Base-by-base conservation (phyloP, 768 basidiomycete genomes). In the Coprinopsis sp. region DNA sequence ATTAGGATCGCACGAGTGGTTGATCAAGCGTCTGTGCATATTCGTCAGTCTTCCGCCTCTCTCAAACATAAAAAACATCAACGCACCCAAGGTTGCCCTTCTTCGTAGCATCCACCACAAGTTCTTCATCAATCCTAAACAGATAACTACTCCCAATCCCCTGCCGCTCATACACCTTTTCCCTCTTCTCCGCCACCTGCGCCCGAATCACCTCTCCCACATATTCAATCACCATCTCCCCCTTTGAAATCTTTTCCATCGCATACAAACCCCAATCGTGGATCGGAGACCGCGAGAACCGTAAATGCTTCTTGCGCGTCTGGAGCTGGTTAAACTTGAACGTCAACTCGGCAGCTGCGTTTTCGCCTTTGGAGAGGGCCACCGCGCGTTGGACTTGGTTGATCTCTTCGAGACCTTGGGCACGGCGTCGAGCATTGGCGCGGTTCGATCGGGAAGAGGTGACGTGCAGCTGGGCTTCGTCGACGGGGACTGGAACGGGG, bases 191-290 rank as follows among this genome's bases (percentile, higher is more conserved):
- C 22, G 96, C 96, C 10, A 97, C 91, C 58, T 89, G 87, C 34
- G 92, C 91, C 8, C 96, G 78, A 54, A 97, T 92, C 52, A 97
- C 78, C 74, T 99, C 96, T 16, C 96, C 96, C 6, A 99, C 96
- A 59, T 99, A 99, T 69, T 99, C 96, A 66, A 98, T 97, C 24
- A 99, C 95, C 93, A 99, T 97, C 69, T 99, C 96, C 3, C 92
- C 92, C 29, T 79, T 71, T 5, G 87, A 81, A 54, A 99, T 97
- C 59, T 81, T 80, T 72, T 99, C 96, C 88, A 96, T 89, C 24
- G 96, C 94, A 62, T 97, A 99, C 59, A 99, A 63, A 3, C 96
- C 96, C 89, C 95, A 99, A 57, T 95, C 94, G 60, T 99, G 95
- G 49, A 99, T 99, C 14, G 93, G 92, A 21, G 90, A 93, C 33